phyloP scores from a whole-genome alignment of 768 basidiomycete species.

The Coprinopsis cinerea region DNA sequence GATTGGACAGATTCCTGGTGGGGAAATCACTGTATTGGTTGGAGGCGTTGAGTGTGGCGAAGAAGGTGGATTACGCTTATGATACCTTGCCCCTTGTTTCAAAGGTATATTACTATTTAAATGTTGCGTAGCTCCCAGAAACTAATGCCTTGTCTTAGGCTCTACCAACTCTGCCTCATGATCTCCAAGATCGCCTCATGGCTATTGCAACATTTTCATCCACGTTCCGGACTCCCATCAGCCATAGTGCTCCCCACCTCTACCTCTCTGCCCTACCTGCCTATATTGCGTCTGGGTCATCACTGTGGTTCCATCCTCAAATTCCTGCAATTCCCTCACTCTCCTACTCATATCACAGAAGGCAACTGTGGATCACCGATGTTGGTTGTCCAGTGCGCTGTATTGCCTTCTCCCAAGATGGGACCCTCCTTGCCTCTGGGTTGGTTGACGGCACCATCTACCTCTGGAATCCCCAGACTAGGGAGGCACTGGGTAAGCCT shows the following conservation, averaged over 20 bases:
- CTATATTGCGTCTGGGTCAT: constrained; percentile 5
- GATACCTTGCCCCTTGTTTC: background rate
- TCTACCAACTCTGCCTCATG: constrained; percentile 7
- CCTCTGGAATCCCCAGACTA: constrained; percentile 15
- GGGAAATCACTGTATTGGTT: constrained; percentile 23
- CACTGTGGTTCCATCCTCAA: background rate
- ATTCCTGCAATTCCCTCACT: background rate
- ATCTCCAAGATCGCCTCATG: constrained; percentile 9
- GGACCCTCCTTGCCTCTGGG: no score
- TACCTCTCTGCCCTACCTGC: constrained; percentile 24
- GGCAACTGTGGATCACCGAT: constrained; percentile 11
- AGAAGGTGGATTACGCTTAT: constrained; percentile 8
- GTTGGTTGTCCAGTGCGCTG: no score
- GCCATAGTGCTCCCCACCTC: constrained; percentile 19
- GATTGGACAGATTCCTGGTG: background rate
- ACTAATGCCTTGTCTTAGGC: background rate
- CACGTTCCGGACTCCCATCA: constrained; percentile 12
- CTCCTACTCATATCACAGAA: background rate
- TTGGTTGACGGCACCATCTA: constrained; percentile 15
- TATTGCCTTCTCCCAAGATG: no score
- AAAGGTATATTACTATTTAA: constrained; percentile 6
- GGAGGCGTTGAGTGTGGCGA: constrained; percentile 24
- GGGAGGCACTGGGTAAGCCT: background rate
- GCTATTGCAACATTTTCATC: constrained; percentile 14
- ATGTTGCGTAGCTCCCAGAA: background rate